These are phyloP conservation scores for Hypoxylon sp. DNA, from an alignment of 2,329 filamentous ascomycete species.

Conservation along the genomic window DNA sequence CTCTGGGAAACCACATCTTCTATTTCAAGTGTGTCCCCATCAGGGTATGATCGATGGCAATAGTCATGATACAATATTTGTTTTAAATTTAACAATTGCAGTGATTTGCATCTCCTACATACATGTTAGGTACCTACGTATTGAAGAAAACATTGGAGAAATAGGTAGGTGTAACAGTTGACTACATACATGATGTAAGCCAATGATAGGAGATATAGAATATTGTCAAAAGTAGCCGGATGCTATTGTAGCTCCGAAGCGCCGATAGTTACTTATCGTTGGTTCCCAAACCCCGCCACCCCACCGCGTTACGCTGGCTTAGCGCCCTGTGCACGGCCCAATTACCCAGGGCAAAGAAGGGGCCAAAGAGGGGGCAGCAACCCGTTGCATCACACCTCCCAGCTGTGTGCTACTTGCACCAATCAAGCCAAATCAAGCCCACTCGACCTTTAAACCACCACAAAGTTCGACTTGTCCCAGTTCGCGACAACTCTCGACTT, in stretches of 20 bases:
- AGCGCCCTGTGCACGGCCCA: constrained; percentile 8
- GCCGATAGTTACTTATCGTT: constrained; percentile 6
- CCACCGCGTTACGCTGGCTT: constrained; percentile 3
- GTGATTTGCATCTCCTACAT: neutral
- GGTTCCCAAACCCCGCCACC: neutral
- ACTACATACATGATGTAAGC: neutral
- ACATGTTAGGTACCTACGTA: neutral
- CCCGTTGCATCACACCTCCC: constrained; percentile 39
- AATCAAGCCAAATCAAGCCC: constrained; percentile 36
- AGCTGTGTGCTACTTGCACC: constrained; percentile 22
- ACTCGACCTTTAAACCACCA: constrained; percentile 4
- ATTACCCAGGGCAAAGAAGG: neutral
- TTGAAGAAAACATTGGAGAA: constrained; percentile 4
- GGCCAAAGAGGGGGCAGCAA: constrained; percentile 1
- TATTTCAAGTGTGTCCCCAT: too few relatives aligned
- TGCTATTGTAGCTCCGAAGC: constrained; percentile 39
- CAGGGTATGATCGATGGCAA: too few relatives aligned
- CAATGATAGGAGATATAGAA: constrained; percentile 1
- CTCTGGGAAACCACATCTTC: too few relatives aligned
- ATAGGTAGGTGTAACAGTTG: neutral
- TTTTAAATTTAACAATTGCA: too few relatives aligned
- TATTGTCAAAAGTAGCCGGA: constrained; percentile 11
- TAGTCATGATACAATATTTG: too few relatives aligned
- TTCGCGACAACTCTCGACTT: constrained; percentile 9
- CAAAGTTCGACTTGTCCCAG: constrained; percentile 1